Conservation (phyloP, 169 alveolate species). For the Plasmodium blacklocki region DNA sequence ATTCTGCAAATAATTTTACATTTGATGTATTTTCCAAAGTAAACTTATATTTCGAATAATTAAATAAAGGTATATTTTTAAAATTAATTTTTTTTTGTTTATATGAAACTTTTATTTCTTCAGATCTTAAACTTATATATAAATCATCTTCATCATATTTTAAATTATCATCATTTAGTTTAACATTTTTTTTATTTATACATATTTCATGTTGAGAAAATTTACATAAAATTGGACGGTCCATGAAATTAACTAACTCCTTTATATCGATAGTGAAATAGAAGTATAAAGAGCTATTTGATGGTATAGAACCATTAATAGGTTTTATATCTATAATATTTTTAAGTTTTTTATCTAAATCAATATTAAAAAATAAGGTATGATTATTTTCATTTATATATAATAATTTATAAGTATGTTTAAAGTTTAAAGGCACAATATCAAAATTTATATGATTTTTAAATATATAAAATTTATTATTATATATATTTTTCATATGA, state of each 20-base stretch:
- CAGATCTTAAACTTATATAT: constrained; percentile 60
- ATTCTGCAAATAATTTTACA: constrained; percentile 35
- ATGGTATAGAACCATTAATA: constrained; percentile 30
- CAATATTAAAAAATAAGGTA: constrained; percentile 53
- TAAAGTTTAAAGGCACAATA: constrained; percentile 60
- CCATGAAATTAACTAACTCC: constrained; percentile 40
- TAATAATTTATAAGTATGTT: constrained; percentile 25
- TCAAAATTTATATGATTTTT: constrained; percentile 71
- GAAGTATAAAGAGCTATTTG: constrained; percentile 42
- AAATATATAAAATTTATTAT: constrained; percentile 31
- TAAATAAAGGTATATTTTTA: constrained; percentile 63
- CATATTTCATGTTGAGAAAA: constrained; percentile 22
- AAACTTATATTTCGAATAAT: constrained; percentile 55
- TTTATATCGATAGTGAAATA: constrained; percentile 32
- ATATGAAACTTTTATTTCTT: constrained; percentile 66
- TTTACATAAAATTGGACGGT: constrained; percentile 36
- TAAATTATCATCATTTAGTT: constrained; percentile 23
- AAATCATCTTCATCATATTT: constrained; percentile 28
- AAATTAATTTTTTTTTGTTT: constrained; percentile 58
- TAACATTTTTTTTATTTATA: constrained; percentile 23
- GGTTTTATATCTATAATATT: constrained; percentile 25
- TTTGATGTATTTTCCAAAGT: constrained; percentile 48
- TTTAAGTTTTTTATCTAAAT: constrained; percentile 67
- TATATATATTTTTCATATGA: constrained; percentile 34
- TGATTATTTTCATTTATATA: constrained; percentile 51